phyloP scores from a whole-genome alignment of 345 rosid genomes.

The Camelina neglecta region DNA sequence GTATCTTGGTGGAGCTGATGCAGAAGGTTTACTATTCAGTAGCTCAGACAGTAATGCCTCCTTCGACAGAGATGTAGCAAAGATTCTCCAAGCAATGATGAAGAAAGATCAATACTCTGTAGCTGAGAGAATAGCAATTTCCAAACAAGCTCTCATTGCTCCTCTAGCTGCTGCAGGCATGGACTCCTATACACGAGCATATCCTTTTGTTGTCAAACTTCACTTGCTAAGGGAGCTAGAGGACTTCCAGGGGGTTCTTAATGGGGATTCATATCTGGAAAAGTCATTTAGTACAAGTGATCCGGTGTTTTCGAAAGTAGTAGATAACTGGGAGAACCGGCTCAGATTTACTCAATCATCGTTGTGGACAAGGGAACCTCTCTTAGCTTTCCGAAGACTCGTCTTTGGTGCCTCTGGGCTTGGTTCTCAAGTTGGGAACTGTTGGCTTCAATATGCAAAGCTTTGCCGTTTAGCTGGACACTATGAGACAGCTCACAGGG shows the following conservation, averaged over 20 bases:
- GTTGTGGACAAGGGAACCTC: conserved; percentile 96
- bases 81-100: conserved; percentile 93
- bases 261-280: conserved; percentile 81
- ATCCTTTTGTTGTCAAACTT: conserved; percentile 91
- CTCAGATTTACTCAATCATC: conserved; percentile 91
- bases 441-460: conserved; percentile 98
- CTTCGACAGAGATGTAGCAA: conserved; percentile 95
- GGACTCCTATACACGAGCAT: conserved; percentile 94
- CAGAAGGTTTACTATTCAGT: conserved; percentile 81
- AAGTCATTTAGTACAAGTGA: conserved; percentile 65
- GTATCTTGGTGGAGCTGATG: conserved; percentile 86
- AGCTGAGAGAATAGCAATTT: conserved; percentile 76
- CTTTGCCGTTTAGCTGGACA: conserved; percentile 98
- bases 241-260: conserved; percentile 75
- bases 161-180: conserved; percentile 99
- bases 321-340: conserved; percentile 85
- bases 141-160: conserved; percentile 93
- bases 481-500: conserved; percentile 91
- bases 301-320: conserved; percentile 60
- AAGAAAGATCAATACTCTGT: conserved; percentile 82
- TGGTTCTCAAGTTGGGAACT: conserved; percentile 88
- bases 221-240: conserved; percentile 87
- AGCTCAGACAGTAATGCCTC: conserved; percentile 95
- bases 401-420: conserved; percentile 83
- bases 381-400: conserved; percentile 85